Percentiles rank a stretch among this genome's conserved stretches.
These are phyloP conservation scores for Skeletonema grethae DNA, from an alignment of 108 stramenopile species.

Conservation along the genomic window DNA sequence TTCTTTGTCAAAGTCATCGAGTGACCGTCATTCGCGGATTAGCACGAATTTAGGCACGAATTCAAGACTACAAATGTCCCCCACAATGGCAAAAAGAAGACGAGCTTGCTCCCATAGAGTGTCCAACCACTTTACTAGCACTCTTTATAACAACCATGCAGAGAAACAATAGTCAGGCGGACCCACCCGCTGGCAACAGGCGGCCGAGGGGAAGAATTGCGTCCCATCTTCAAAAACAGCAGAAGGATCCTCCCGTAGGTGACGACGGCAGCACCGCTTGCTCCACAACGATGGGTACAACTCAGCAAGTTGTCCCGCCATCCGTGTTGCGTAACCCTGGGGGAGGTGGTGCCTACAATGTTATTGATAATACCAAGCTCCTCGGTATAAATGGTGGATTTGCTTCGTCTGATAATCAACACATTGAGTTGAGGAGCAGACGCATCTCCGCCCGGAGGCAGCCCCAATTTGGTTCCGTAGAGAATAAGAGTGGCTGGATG, in stretches of 20 bases:
- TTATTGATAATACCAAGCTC: background rate
- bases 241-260: background rate
- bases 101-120: no score
- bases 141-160: background rate
- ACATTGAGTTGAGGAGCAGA: slow-evolving; percentile 5
- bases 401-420: background rate
- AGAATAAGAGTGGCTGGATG: background rate
- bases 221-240: background rate
- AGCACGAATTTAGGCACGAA: no score
- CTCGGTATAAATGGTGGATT: background rate
- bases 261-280: background rate
- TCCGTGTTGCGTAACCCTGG: slow-evolving; percentile 10
- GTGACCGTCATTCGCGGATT: no score
- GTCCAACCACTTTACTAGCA: no score
- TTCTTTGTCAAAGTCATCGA: background rate
- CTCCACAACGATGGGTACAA: background rate
- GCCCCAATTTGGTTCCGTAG: background rate
- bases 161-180: background rate
- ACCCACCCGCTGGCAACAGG: background rate
- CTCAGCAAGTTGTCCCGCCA: slow-evolving; percentile 2
- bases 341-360: background rate
- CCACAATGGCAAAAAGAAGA: no score
- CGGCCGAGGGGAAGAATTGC: background rate
- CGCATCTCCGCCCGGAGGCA: background rate
- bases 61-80: no score